Conservation (phyloP, 345 rosid genomes). For the Syzygium aqueum region DNA sequence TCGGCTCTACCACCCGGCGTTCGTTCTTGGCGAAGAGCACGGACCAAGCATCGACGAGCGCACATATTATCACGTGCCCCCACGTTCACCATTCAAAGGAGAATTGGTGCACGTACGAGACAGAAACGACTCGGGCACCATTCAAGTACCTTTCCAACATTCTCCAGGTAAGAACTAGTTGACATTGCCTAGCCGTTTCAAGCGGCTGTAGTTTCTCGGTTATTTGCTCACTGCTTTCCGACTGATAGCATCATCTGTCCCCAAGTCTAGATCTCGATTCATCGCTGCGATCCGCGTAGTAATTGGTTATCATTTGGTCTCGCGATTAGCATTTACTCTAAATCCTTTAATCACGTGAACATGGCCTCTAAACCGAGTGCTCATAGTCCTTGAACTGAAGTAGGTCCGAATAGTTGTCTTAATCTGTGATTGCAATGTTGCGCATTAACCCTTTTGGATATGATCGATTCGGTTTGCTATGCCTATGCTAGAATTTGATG, state of each 20-base stretch:
- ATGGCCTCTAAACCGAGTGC: no score
- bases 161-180: neutral
- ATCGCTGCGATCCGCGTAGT: neutral
- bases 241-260: neutral
- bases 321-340: neutral
- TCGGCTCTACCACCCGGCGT: neutral
- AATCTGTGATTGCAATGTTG: neutral
- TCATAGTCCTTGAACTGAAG: no score
- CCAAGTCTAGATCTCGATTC: neutral
- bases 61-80: neutral
- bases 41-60: neutral
- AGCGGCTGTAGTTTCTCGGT: neutral
- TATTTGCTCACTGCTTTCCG: neutral
- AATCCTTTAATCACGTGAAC: neutral
- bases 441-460: neutral
- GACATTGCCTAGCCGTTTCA: neutral
- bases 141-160: neutral
- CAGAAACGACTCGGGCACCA: neutral
- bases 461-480: neutral
- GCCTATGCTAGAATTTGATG: neutral
- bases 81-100: neutral
- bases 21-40: neutral
- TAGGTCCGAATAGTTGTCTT: neutral
- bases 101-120: neutral
- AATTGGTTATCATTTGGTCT: neutral